Percentiles rank a stretch among this genome's conserved stretches.
Evolutionary conservation across 2,329 filamentous ascomycete genomes (phyloP).

Genomic region (Ceratocystis huliohia): DNA sequence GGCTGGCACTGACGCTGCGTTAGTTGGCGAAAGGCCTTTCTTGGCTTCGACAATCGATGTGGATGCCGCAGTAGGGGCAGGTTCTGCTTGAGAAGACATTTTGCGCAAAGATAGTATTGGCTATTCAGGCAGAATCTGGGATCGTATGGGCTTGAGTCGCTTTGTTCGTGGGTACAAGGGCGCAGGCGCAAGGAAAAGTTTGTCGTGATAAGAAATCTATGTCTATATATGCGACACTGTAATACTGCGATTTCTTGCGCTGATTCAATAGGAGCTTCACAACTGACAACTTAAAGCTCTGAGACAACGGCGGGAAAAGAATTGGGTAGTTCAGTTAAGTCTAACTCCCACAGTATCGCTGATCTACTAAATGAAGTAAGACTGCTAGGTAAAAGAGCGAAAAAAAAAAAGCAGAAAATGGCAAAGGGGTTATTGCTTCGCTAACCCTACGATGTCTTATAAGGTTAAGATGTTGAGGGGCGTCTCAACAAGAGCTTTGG

Average conservation of each 20-base stretch:
- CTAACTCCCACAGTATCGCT: too few species aligned
- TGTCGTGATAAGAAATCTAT: neutral
- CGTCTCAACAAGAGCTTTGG: neutral
- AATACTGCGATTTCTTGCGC: neutral
- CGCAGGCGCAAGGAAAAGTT: neutral
- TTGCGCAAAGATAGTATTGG: neutral
- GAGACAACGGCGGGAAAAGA: too few species aligned
- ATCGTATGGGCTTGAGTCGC: neutral
- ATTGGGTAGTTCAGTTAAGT: too few species aligned
- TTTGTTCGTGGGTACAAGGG: neutral
- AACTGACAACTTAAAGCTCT: too few species aligned
- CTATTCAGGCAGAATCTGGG: neutral
- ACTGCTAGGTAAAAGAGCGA: too few species aligned
- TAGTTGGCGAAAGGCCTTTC: constrained; percentile 1
- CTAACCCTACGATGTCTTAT: neutral
- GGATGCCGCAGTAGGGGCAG: neutral
- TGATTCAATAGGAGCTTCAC: neutral
- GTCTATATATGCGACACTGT: neutral
- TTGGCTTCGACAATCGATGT: constrained; percentile 11
- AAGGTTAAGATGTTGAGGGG: neutral
- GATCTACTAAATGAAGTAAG: too few species aligned
- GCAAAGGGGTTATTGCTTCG: neutral
- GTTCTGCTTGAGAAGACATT: constrained; percentile 1
- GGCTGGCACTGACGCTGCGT: constrained; percentile 22
- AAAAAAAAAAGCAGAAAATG: too few species aligned